Percentiles rank a stretch among this genome's conserved stretches.
phyloP scores from a whole-genome alignment of 2,329 filamentous ascomycete species.

The Sclerotinia borealis region DNA sequence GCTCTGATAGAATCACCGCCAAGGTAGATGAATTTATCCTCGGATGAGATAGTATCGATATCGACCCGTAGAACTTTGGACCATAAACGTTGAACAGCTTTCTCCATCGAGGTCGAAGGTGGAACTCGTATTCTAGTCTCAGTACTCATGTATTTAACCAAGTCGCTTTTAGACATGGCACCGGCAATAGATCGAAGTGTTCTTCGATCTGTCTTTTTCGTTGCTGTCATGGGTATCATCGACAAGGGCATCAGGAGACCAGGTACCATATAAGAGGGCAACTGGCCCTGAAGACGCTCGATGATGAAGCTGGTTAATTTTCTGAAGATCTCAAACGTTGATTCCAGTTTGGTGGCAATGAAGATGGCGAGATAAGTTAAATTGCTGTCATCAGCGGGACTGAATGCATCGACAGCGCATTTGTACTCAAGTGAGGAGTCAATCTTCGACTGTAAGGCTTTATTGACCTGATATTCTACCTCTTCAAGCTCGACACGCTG shows the following conservation, averaged over 20 bases:
- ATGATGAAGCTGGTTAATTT: background rate
- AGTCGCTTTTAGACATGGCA: background rate
- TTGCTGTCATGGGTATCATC: conserved; percentile 29
- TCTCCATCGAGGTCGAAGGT: conserved; percentile 2
- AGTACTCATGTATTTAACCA: background rate
- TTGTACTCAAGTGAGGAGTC: background rate
- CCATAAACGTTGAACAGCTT: conserved; percentile 11
- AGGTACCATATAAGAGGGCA: conserved; percentile 43
- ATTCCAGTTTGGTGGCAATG: background rate
- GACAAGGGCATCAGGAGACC: conserved; percentile 38
- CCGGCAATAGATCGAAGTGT: background rate
- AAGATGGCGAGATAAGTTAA: background rate
- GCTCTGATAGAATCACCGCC: conserved; percentile 33
- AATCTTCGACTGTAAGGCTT: background rate
- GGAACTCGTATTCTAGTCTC: background rate
- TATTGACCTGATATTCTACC: background rate
- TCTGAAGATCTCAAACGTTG: background rate
- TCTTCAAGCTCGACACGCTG: conserved; percentile 74
- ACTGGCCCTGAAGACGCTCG: background rate
- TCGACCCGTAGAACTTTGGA: conserved; percentile 1
- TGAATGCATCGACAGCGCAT: background rate
- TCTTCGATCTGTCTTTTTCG: background rate
- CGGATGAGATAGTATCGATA: conserved; percentile 12
- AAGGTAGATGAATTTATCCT: conserved; percentile 35
- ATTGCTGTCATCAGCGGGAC: background rate